Evolutionary conservation across 257 asterid species (phyloP).

Genomic region (Apocynum venetum): DNA sequence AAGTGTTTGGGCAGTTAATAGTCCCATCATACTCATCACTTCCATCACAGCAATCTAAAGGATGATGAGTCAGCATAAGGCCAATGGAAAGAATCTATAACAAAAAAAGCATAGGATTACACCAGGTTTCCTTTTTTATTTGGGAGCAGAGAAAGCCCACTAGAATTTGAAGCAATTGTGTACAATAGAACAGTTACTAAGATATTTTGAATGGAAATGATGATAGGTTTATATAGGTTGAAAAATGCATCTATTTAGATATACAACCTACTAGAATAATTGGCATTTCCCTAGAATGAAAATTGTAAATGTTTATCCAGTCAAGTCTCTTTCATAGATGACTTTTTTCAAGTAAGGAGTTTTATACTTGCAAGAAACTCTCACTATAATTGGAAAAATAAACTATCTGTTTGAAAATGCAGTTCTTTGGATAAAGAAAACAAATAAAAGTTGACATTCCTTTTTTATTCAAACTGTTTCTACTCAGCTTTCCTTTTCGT

Average conservation of each 20-base stretch:
- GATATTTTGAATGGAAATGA: background rate
- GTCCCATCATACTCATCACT: conserved; percentile 89
- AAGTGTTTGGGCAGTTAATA: conserved; percentile 59
- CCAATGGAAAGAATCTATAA: conserved; percentile 7
- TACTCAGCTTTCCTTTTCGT: background rate
- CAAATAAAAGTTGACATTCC: background rate
- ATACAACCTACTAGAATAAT: background rate
- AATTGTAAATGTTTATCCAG: background rate
- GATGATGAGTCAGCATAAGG: conserved; percentile 18
- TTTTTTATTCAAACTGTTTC: background rate
- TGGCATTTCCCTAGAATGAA: background rate
- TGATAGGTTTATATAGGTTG: background rate
- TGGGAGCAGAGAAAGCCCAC: background rate
- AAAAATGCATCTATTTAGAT: background rate
- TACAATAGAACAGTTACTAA: background rate
- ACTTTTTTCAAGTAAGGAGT: background rate
- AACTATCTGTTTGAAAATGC: background rate
- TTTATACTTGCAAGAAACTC: background rate
- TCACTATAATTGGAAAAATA: background rate
- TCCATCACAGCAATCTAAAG: conserved; percentile 94
- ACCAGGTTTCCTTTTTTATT: background rate
- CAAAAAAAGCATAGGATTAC: background rate
- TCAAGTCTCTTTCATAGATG: background rate
- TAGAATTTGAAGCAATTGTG: background rate
- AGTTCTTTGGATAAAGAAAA: background rate